Evolutionary conservation across 1,284 basidiomycete species (phyloP).

Genomic region (Cutaneotrichosporon cavernicola): DNA sequence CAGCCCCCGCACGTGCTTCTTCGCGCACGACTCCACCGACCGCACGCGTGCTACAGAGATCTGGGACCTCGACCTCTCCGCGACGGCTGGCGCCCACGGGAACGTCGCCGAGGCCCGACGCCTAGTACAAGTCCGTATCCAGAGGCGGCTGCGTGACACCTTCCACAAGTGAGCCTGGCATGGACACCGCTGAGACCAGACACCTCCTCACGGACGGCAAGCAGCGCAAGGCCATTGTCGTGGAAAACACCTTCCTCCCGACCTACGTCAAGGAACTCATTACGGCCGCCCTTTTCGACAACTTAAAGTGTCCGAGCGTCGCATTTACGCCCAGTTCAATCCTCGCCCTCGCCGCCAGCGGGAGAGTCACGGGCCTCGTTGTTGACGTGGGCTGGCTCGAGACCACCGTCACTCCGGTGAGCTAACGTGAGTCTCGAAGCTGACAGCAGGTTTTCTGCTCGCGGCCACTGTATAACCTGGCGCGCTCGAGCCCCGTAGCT

Average conservation of each 20-base stretch:
- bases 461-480: slow-evolving; percentile 74
- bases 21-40: slow-evolving; percentile 22
- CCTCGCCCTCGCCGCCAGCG: slow-evolving; percentile 76
- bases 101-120: slow-evolving; percentile 67
- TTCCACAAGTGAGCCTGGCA: slow-evolving; percentile 74
- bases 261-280: slow-evolving; percentile 82
- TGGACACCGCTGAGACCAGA: slow-evolving; percentile 54
- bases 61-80: slow-evolving; percentile 46
- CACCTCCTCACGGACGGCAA: slow-evolving; percentile 90
- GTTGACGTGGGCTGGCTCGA: slow-evolving; percentile 90
- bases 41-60: slow-evolving; percentile 29
- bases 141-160: slow-evolving; percentile 67
- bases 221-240: slow-evolving; percentile 83
- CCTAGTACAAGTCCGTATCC: slow-evolving; percentile 66
- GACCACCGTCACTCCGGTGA: slow-evolving; percentile 78
- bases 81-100: slow-evolving; percentile 29
- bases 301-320: slow-evolving; percentile 88
- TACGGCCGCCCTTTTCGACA: slow-evolving; percentile 82
- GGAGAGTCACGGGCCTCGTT: slow-evolving; percentile 86
- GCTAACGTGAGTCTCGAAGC: slow-evolving; percentile 40
- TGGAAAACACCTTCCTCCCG: slow-evolving; percentile 86
- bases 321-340: slow-evolving; percentile 87
- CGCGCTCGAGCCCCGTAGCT: slow-evolving; percentile 78
- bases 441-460: slow-evolving; percentile 76
- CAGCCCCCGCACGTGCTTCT: slow-evolving; percentile 51